Percentiles rank a stretch among this genome's conserved stretches.
Conservation (phyloP, 345 rosid species). For the Noccaea caerulescens region DNA sequence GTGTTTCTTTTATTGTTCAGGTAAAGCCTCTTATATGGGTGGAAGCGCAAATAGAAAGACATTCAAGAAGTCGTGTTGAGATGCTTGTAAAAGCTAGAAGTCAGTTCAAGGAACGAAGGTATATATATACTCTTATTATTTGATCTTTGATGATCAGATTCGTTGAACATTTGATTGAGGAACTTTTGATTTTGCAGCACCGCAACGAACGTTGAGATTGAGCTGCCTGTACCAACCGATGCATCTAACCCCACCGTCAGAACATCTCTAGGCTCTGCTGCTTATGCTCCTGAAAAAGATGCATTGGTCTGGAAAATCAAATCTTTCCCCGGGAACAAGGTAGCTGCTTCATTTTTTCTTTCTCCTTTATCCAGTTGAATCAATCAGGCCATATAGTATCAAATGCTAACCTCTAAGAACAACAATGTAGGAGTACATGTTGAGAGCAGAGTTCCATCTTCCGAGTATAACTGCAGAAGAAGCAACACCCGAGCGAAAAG, state of each 20-base stretch:
- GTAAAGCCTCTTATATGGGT: constrained; percentile 96
- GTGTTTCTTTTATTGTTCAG: constrained; percentile 43
- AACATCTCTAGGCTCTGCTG: constrained; percentile 92
- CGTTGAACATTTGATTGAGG: constrained; percentile 68
- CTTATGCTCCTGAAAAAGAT: constrained; percentile 85
- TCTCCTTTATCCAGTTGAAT: constrained; percentile 10
- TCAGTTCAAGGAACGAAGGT: constrained; percentile 97
- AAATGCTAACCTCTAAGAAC: constrained; percentile 15
- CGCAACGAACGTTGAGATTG: constrained; percentile 72
- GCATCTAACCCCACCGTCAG: constrained; percentile 87
- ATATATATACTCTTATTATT: not conserved
- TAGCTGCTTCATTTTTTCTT: constrained; percentile 21
- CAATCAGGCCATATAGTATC: constrained; percentile 4
- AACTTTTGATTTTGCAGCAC: constrained; percentile 53
- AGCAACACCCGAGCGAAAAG: constrained; percentile 70
- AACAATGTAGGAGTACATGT: constrained; percentile 73
- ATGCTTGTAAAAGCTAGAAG: constrained; percentile 89
- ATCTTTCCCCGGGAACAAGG: constrained; percentile 88
- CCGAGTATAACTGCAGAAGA: constrained; percentile 80
- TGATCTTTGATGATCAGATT: constrained; percentile 50
- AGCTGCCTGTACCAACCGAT: constrained; percentile 78
- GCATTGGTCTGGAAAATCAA: constrained; percentile 78
- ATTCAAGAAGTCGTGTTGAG: constrained; percentile 92
- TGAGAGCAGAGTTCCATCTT: constrained; percentile 81
- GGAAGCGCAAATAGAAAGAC: constrained; percentile 90